Base-by-base conservation (phyloP, 257 asterid genomes). In the Lycium ferocissimum region DNA sequence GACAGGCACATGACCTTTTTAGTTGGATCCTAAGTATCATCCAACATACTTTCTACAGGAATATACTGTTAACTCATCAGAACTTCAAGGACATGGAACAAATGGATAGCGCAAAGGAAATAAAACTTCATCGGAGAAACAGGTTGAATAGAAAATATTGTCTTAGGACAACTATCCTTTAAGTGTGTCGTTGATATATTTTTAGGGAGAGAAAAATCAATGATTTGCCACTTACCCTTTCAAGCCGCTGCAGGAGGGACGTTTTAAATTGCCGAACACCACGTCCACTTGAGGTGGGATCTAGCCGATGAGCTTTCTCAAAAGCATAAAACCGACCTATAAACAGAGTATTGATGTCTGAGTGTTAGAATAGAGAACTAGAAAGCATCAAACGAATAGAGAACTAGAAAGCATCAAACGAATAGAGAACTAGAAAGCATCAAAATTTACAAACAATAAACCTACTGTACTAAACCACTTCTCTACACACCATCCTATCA, bases 221-320 rank as follows among this genome's bases (percentile, higher is more conserved):
- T 78, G 65, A 54, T 51, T 78, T 56, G 59, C 78, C 79, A 73
- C 91, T 89, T 89, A 96, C 99, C 92, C 97, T 92, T 89, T 96
- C 99, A 83, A 96, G 93, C 12, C 98, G 97, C 87, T 96, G 98
- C 91, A 96, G 81, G 85, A 96, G 98, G 85, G 99, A 97, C 37
- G 99, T 96, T 91, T 96, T 96, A 88, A 96, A 96, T 86, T 96
- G 99, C 62, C 99, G 96, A 78, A 96, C 99, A 87, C 99, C 99
- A 83, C 99, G 98, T 75, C 99, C 99, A 87, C 98, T 96, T 2
- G 99, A 96, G 82, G 93, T 94, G 82, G 99, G 99, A 86, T 96
- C 99, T 92, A 96, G 85, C 84, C 93, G 92, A 87, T 96, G 99
- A 83, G 99, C 99, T 89, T 96, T 96, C 84, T 94, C 98, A 87